Evolutionary conservation across 805 yeast species (phyloP), one percentile per base, ranked within the genome.

Genomic region (Kluyveromyces aestuarii): DNA sequence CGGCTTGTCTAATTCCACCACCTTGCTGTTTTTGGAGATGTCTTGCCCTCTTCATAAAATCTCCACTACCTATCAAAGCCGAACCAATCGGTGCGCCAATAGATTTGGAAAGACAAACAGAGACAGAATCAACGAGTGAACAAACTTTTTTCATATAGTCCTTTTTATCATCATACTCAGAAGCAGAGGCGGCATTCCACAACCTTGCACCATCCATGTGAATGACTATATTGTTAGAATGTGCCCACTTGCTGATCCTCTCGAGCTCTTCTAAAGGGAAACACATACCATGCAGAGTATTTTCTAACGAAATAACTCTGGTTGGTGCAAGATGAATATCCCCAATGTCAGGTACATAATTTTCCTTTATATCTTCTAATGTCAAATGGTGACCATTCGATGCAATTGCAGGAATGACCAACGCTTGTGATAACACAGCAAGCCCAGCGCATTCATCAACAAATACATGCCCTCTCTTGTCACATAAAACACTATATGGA

Each of bases 81-180:
- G 89, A 80, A 2, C 96, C 95, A 57, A 87, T 78, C 47, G 96
- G 95, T 1, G 95, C 95, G 47, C 93, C 93, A 50, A 87, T 68
- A 2, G 88, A 80, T 64, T 87, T 87, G 36, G 93, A 84, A 38
- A 87, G 67, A 62, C 96, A 87, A 41, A 87, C 70, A 14, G 90
- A 83, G 36, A 87, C 82, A 9, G 87, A 77, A 65, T 86, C 95
- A 61, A 86, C 86, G 52, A 77, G 69, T 49, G 71, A 63, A 56
- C 89, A 81, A 62, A 83, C 84, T 55, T 84, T 82, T 9, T 61
- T 61, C 46, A 87, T 64, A 11, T 83, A 62, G n/a, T 73, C 87
- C 16, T 74, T 81, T 16, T 47, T 36, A 17, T 33, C 45, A 37
- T 35, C 40, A 16, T 16, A 33, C 25, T 44, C 48, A 9, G 40